Evolutionary conservation across 164 flowering plant species (phyloP), one percentile per base, ranked within the genome.

Genomic region (Sedum album): DNA sequence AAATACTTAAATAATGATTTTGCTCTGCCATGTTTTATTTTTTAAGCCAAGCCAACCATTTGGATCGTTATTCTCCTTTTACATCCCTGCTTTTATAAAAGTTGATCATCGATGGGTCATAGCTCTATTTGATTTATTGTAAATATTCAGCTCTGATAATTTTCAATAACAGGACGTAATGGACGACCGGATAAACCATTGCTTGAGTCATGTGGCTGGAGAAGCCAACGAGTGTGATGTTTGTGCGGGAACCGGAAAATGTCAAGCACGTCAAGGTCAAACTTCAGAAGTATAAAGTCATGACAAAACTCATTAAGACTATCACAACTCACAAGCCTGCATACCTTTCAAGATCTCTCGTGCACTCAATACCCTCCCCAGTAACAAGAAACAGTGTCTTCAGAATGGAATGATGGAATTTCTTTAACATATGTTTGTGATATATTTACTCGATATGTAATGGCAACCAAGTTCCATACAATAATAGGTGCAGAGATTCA

Each of bases 191-290:
- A 82, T 93, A 74, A 76, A 72, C 17, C 79, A 88, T 55, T 90
- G 98, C 78, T 76, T 89, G 67, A 84, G 82, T 68, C 98, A 88
- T 79, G 84, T 81, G 65, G 86, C 83, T 21, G 97, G 96, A 42
- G 85, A 84, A 61, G 88, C 79, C 60, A 87, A 80, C 39, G 98
- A 90, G 63, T 93, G 96, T 75, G 74, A 66, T 15, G 90, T 78
- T 70, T 93, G 98, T 78, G 82, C 84, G 68, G 98, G 97, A 46
- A 86, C 97, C 20, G 82, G 82, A 55, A 88, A 84, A 76, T 93
- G 98, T 78, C 75, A 67, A 70, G 65, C 79, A 46, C 71, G 78
- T 63, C 69, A 63, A 68, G 51, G 78, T 63, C 69, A 63, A 68
- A 61, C 31, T 30, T 13, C 28, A 35, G 51, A 38, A 33, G 64